phyloP scores from a whole-genome alignment of 2,329 filamentous ascomycete species.

The Periconia sp. region DNA sequence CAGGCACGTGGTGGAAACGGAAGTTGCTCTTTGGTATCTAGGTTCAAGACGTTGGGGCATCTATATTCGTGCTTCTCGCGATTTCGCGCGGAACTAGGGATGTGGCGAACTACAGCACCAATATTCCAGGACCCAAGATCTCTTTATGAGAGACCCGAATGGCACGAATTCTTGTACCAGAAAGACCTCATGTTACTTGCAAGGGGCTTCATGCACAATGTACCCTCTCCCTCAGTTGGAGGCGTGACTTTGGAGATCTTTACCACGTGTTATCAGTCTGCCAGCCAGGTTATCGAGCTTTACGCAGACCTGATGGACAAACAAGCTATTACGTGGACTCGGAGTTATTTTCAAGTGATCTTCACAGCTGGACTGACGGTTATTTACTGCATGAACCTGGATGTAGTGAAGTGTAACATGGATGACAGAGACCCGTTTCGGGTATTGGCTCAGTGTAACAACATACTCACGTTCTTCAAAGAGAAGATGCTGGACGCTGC shows the following conservation, averaged over 20 bases:
- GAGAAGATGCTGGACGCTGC: conserved; percentile 32
- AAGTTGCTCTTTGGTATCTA: neutral
- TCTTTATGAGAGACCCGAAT: conserved; percentile 53
- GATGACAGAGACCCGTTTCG: conserved; percentile 10
- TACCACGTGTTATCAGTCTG: conserved; percentile 40
- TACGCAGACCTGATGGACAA: conserved; percentile 48
- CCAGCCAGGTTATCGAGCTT: conserved; percentile 45
- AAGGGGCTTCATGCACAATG: conserved; percentile 50
- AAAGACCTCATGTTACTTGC: conserved; percentile 51
- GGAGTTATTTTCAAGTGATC: conserved; percentile 58
- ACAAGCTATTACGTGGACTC: conserved; percentile 50
- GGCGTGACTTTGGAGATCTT: conserved; percentile 17
- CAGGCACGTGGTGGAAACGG: neutral
- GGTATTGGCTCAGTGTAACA: conserved; percentile 19
- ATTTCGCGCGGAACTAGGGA: conserved; percentile 43
- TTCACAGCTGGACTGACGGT: conserved; percentile 51
- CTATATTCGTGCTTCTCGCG: conserved; percentile 14
- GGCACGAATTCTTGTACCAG: conserved; percentile 52
- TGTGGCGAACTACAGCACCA: conserved; percentile 45
- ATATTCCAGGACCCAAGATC: conserved; percentile 40
- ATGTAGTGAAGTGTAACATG: conserved; percentile 26
- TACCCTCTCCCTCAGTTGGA: conserved; percentile 19
- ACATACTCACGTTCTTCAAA: conserved; percentile 30
- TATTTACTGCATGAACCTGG: conserved; percentile 26
- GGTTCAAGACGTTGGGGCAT: conserved; percentile 15